phyloP scores from a whole-genome alignment of 139 green algal species.

The Micractinium sp. region DNA sequence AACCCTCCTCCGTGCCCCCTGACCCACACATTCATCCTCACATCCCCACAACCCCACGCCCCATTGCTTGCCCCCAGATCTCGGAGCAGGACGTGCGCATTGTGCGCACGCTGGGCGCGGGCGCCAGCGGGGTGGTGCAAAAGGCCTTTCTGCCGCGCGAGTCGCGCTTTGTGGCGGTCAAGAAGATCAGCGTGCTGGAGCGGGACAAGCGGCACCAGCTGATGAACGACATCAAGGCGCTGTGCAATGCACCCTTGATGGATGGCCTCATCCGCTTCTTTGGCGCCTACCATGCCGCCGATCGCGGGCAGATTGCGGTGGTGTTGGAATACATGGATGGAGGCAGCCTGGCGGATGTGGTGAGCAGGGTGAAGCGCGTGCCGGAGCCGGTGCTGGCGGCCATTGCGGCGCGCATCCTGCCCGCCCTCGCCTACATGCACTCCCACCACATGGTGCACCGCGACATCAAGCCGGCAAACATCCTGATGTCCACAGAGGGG shows the following conservation, averaged over 20 bases:
- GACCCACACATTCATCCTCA: not conserved
- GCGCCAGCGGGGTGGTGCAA: conserved; percentile 77
- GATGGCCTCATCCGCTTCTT: conserved; percentile 77
- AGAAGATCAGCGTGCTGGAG: conserved; percentile 75
- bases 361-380: conserved; percentile 71
- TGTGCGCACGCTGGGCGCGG: conserved; percentile 70
- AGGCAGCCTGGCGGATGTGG: conserved; percentile 84
- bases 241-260: conserved; percentile 68
- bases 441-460: conserved; percentile 66
- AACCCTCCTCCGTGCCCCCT: too few species aligned
- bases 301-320: conserved; percentile 82
- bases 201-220: conserved; percentile 87
- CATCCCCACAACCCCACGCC: not conserved
- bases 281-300: conserved; percentile 81
- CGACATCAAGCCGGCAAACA: conserved; percentile 78
- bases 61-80: conserved; percentile 57
- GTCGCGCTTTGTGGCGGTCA: conserved; percentile 84
- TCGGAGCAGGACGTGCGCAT: conserved; percentile 80
- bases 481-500: conserved; percentile 81
- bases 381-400: conserved; percentile 81
- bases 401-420: conserved; percentile 77
- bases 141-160: conserved; percentile 76
- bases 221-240: conserved; percentile 88
- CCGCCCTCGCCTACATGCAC: conserved; percentile 87
- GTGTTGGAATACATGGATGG: conserved; percentile 98